These are phyloP conservation scores for Coleophoma eucalyptorum DNA, from an alignment of 2,329 filamentous ascomycete species.

Conservation along the genomic window DNA sequence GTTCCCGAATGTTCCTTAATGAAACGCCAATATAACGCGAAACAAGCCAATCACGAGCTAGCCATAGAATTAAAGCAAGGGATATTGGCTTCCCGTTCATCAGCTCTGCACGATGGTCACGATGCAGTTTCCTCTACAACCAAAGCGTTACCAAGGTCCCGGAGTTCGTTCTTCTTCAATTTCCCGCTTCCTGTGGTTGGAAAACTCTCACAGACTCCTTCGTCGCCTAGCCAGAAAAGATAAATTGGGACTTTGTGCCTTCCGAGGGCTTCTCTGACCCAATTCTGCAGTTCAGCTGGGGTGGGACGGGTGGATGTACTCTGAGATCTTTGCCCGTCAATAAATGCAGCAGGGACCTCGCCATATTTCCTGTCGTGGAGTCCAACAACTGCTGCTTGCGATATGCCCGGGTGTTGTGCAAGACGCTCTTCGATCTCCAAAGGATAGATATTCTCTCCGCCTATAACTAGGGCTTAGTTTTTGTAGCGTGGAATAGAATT, in stretches of 20 bases:
- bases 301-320: not conserved
- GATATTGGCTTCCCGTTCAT: too few relatives aligned
- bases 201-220: slow-evolving; percentile 45
- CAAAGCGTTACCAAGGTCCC: slow-evolving; percentile 1
- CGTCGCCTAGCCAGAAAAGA: slow-evolving; percentile 69
- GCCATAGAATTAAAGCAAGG: too few relatives aligned
- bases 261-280: slow-evolving; percentile 57
- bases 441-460: slow-evolving; percentile 56
- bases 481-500: not conserved
- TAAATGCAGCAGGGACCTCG: slow-evolving; percentile 62
- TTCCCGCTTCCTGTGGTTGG: slow-evolving; percentile 67
- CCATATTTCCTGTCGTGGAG: slow-evolving; percentile 62
- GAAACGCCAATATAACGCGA: too few relatives aligned
- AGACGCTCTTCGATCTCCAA: slow-evolving; percentile 69
- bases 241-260: slow-evolving; percentile 66
- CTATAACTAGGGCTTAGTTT: slow-evolving; percentile 17
- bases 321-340: slow-evolving; percentile 21
- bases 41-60: too few relatives aligned
- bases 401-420: slow-evolving; percentile 49
- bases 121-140: too few relatives aligned
- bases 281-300: slow-evolving; percentile 44
- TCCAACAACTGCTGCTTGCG: slow-evolving; percentile 59
- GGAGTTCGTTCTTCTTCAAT: slow-evolving; percentile 49
- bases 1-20: too few relatives aligned
- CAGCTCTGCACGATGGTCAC: too few relatives aligned